Evolutionary conservation across 2,329 filamentous ascomycete genomes (phyloP), one percentile per base, ranked within the genome.

Genomic region (Cladophialophora yegresii): DNA sequence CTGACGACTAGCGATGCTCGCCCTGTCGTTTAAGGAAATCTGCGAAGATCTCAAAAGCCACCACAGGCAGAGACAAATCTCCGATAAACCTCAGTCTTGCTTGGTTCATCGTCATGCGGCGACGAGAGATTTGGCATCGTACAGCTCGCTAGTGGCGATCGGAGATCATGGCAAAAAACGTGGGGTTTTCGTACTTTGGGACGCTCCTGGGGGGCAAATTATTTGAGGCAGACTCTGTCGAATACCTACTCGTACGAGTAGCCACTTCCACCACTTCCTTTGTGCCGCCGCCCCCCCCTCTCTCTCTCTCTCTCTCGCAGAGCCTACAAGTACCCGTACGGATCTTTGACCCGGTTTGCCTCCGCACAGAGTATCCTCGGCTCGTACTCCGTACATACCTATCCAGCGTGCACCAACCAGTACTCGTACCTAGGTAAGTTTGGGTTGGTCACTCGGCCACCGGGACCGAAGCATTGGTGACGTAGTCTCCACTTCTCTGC

Each of bases 401-500:
- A 9, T 33, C 7, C 32, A 33, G 9, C 32, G 32, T 33, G 6
- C 2, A 8, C 32, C 6, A 33, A 2, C n/a, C n/a, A n/a, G n/a
- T n/a, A n/a, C n/a, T n/a, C n/a, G 10, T 16, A 36, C 33, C 4
- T 36, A 40, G 16, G 36, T 16, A 13, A 40, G 36, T 7, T 40
- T 28, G 26, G 33, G 33, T 36, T 12, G n/a, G n/a, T n/a, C n/a
- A n/a, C n/a, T n/a, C n/a, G n/a, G n/a, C n/a, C 33, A 1, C 33
- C 33, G 1, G 33, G 33, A 36, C 33, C 12, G 33, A n/a, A 43
- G 36, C n/a, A n/a, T 43, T 16, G 16, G 36, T 43, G 36, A 43
- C 36, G 36, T 23, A 57, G 54, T 57, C 54, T 47, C 54, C 54
- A 47, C 54, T 43, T 47, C 33, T 26, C 4, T 57, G 54, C 54